Evolutionary conservation across 352 stramenopile genomes (phyloP), one percentile per base, ranked within the genome.

Genomic region (Phytophthora rubi): DNA sequence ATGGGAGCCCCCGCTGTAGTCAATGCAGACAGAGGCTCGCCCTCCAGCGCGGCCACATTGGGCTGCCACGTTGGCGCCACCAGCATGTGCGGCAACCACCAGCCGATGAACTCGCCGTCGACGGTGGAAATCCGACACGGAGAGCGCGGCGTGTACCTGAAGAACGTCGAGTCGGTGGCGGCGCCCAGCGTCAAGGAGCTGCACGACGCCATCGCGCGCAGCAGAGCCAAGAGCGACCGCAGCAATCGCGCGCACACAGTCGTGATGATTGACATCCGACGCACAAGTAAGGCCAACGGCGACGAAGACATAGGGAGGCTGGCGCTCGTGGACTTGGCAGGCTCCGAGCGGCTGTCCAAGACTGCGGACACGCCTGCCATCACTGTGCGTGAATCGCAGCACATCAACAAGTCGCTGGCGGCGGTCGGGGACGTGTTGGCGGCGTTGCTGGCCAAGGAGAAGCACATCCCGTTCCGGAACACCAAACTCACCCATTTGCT

Each of bases 401-500:
- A 87, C 53, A 92, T 96, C 53, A 91, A 93, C 75, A 91, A 93
- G 66, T 95, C 87, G 53, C 77, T 96, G 1, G 74, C 83, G 12
- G 87, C 89, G 6, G 69, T 96, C 18, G 81, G 80, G 8, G 86
- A 96, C 54, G 89, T 96, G 7, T 65, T 95, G 37, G 69, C 79
- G 7, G 82, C 88, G 13, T 63, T 94, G 35, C 63, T 88, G 33
- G 81, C 83, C 1, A 92, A 91, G 69, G 86, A 96, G 21, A 93
- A 93, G 26, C 86, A 95, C 67, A 79, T 96, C 3, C 88, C 88
- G 52, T 96, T 89, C 59, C 78, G 89, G 12, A 95, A 96, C 58
- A 91, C 86, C 10, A 96, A 96, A 71, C 80, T 96, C 23, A 96
- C 89, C 18, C 85, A 94, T 62, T 62, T 96, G 63, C 71, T 96